Base-by-base conservation (phyloP, 176 grass and related monocot species). In the Thinopyrum elongatum region DNA sequence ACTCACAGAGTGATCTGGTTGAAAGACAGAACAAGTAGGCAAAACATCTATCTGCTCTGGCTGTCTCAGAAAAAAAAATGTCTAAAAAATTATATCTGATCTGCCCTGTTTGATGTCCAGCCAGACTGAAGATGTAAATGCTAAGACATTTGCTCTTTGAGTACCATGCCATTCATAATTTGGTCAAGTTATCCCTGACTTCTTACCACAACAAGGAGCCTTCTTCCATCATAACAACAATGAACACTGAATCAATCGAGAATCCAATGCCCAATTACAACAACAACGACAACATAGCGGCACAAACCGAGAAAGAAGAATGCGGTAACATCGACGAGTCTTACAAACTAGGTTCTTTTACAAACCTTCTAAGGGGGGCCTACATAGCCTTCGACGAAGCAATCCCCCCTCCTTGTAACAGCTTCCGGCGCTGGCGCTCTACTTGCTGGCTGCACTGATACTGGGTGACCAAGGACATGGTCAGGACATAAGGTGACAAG, bases 281-380 rank as follows among this genome's bases (percentile, higher is more conserved):
- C 58, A 63, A 51, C 33, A 57, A 80, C 82, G 80, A 44, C 58
- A 74, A 65, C 34, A 76, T 1, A 9, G 29, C 3, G 15, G 64
- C 65, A 46, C 14, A 41, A 25, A 60, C 3, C 64, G 27, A 14
- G 21, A 33, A 65, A 41, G 27, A 59, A 59, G 66, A 84, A 46
- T 22, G 44, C 2, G 34, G 36, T 49, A 61, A 63, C 88, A 22
- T 76, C 78, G 22, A 62, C 26, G 63, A 77, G 71, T 86, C 66
- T 65, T 34, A 81, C 71, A 77, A 22, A 21, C 66, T 64, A 47
- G 33, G 57, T 38, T 80, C 33, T 74, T 59, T 26, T 62, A 63
- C 87, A 80, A 22, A 22, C 55, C 55, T 58, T 58, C 55, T 9
- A 58, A 58, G 55, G 55, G 55, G 55, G 55, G 74, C 65, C 38